Conservation (phyloP, 768 basidiomycete genomes). For the Hygrophorus pudorinus region DNA sequence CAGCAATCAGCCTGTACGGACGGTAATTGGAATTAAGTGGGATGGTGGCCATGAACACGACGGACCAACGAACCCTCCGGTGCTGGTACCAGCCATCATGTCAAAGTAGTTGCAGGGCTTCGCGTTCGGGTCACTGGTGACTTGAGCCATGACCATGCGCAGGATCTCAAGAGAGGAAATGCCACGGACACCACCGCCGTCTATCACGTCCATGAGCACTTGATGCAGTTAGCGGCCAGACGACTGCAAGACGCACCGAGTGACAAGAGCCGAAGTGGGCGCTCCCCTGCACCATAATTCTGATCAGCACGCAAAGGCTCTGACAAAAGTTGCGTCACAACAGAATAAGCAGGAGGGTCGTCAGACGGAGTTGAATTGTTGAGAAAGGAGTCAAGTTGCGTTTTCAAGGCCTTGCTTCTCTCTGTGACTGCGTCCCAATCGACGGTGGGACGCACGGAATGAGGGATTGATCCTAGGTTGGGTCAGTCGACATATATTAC, state of each 20-base stretch:
- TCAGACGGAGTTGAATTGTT: conserved; percentile 12
- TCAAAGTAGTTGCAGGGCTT: conserved; percentile 22
- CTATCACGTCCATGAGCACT: conserved; percentile 6
- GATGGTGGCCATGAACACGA: not conserved
- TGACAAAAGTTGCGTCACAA: conserved; percentile 16
- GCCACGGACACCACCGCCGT: conserved; percentile 27
- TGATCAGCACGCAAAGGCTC: conserved; percentile 19
- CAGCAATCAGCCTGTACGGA: conserved; percentile 20
- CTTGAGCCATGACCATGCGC: conserved; percentile 20
- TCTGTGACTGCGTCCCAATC: no score
- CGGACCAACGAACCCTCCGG: conserved; percentile 18
- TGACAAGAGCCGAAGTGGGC: conserved; percentile 19
- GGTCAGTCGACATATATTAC: no score
- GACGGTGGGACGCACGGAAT: no score
- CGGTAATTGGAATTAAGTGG: no score
- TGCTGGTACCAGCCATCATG: conserved; percentile 26
- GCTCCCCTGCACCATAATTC: conserved; percentile 11
- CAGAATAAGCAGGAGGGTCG: conserved; percentile 15
- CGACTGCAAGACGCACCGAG: conserved; percentile 14
- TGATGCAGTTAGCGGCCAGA: not conserved
- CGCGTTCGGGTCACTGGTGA: conserved; percentile 13
- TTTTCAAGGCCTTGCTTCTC: not conserved
- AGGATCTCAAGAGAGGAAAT: conserved; percentile 22
- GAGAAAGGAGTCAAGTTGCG: conserved; percentile 12
- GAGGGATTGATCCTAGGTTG: no score